Base-by-base conservation (phyloP, 495 filamentous ascomycete species). In the Penicillium dipodomyicola region DNA sequence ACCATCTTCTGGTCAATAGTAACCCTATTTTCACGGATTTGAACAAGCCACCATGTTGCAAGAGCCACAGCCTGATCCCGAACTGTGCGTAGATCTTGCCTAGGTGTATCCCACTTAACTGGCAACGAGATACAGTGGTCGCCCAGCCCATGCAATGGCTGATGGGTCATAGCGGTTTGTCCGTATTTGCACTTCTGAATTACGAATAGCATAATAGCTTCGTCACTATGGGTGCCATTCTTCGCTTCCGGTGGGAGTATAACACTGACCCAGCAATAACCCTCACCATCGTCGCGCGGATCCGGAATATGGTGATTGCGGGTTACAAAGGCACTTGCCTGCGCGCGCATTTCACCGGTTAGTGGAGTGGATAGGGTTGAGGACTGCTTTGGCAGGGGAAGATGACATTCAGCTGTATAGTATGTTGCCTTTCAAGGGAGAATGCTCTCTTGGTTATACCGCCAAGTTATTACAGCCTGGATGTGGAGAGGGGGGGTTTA, bases 91-190 rank as follows among this genome's bases (percentile, higher is more conserved):
- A 47, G 0, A 10, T 5, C 30, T 19, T 47, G 45, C 10, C 27
- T 15, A 7, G 45, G 45, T 20, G 15, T 47, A 12, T 30, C 17
- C 45, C 45, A 47, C n/a, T 30, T 47, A 7, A 47, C 22, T 9
- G 45, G 45, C 27, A 47, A 12, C n/a, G 45, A 47, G 45, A 47
- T 47, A 47, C 45, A 47, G n/a, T 30, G 45, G 9, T 29, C 25
- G 4, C 45, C 45, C 25, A 19, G 4, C 23, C 45, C 45, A 27
- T 47, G 45, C n/a, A 47, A 3, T 32, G 45, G 45, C 4, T 30
- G 25, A 47, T 19, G 45, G 45, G 45, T 30, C 25, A 30, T 47
- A 3, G 45, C 8, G 2, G 45, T 47, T 20, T 12, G 45, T 8
- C 45, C 45, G 19, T n/a, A n/a, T 19, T 47, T 47, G 25, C 45